phyloP scores from a whole-genome alignment of 2,329 filamentous ascomycete genomes.

The Verticillium longisporum region DNA sequence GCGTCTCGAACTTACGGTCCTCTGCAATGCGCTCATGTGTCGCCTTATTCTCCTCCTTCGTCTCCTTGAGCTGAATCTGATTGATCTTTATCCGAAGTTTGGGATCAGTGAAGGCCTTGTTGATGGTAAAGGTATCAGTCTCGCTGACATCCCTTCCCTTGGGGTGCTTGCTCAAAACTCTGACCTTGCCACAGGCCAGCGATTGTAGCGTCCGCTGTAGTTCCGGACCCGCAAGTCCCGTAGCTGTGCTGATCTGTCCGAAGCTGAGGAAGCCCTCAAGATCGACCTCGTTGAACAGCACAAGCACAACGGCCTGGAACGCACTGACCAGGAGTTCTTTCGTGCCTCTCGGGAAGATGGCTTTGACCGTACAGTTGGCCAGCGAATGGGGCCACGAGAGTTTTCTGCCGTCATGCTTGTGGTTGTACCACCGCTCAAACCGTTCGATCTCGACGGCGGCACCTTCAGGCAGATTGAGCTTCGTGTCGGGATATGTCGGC shows the following conservation, averaged over 20 bases:
- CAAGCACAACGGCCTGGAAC: slow-evolving; percentile 84
- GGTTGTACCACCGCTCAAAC: slow-evolving; percentile 81
- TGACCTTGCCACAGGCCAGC: slow-evolving; percentile 82
- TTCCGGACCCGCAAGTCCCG: slow-evolving; percentile 68
- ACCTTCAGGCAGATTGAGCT: slow-evolving; percentile 66
- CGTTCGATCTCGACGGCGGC: slow-evolving; percentile 70
- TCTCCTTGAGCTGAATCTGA: slow-evolving; percentile 95
- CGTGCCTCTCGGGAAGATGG: slow-evolving; percentile 67
- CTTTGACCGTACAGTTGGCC: slow-evolving; percentile 83
- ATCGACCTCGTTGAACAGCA: slow-evolving; percentile 75
- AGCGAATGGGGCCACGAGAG: slow-evolving; percentile 89
- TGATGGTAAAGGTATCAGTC: slow-evolving; percentile 81
- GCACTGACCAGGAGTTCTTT: slow-evolving; percentile 90
- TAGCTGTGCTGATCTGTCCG: slow-evolving; percentile 65
- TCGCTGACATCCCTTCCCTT: slow-evolving; percentile 72
- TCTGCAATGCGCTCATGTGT: slow-evolving; percentile 85
- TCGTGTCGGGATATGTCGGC: slow-evolving; percentile 78
- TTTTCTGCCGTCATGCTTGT: slow-evolving; percentile 81
- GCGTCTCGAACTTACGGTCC: slow-evolving; percentile 91
- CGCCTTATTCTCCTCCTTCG: slow-evolving; percentile 86
- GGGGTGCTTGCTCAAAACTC: slow-evolving; percentile 78
- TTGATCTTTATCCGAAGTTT: slow-evolving; percentile 97
- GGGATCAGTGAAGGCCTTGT: slow-evolving; percentile 66
- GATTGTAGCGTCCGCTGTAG: slow-evolving; percentile 89
- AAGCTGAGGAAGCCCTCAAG: slow-evolving; percentile 63